Evolutionary conservation across 192 early-diverging fungal genomes (phyloP), one percentile per base, ranked within the genome.

Genomic region (Coemansia sp.): DNA sequence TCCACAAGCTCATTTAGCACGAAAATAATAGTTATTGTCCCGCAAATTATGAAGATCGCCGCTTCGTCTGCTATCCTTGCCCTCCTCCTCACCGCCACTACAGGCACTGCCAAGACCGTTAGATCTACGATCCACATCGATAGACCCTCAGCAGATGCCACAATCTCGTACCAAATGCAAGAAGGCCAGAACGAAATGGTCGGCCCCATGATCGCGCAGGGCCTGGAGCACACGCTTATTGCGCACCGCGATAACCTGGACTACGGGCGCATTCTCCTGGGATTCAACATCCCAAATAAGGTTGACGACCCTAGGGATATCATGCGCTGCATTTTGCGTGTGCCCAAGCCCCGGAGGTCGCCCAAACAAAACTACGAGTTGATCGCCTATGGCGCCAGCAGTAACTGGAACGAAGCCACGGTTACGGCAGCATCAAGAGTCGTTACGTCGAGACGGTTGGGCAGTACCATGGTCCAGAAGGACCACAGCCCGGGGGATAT

Each of bases 221-320:
- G 76, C 21, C n/a, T 6, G 25, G 33, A 64, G 7, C 15, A 35
- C 29, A 66, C 63, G 1, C 67, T 79, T 21, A 61, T 66, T 0
- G 39, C 76, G 1, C 52, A 53, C 63, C 43, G 53, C 28, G 51
- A 43, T 12, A 46, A 58, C 39, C 25, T 23, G 13, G 70, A 66
- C 35, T 65, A 71, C 39, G 25, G 33, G 18, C 71, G 70, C 49
- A 74, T 80, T 1, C 71, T 80, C 3, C 77, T 80, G 0, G 77
- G 71, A 6, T 80, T 68, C 31, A 26, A 70, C 2, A 29, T 80
- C 8, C 77, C 77, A 0, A 9, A 28, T 1, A 7, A 39, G 2
- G 46, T 74, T 28, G 40, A 52, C 18, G 42, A 64, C 5, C 45
- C 71, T 2, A 34, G 48, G 2, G 49, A 8, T 1, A 71, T 80